Evolutionary conservation across 2,329 filamentous ascomycete genomes (phyloP).

Genomic region (Exophiala viscosa): DNA sequence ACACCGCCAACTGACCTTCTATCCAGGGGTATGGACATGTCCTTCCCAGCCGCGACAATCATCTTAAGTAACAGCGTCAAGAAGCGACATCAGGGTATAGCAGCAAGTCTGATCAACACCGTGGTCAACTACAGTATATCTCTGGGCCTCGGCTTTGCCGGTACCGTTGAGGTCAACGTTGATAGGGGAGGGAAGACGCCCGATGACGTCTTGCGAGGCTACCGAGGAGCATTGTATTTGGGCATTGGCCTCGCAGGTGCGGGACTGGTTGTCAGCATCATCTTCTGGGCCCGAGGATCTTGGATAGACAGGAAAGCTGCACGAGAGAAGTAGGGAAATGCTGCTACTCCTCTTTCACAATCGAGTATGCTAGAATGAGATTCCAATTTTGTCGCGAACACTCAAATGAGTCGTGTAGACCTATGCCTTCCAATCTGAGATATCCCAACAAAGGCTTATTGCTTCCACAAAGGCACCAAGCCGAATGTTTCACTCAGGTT

Average conservation of each 20-base stretch:
- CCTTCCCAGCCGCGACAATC: slow-evolving; percentile 40
- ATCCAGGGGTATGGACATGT: slow-evolving; percentile 41
- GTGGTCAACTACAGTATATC: slow-evolving; percentile 44
- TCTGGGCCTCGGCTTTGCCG: slow-evolving; percentile 42
- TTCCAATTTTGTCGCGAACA: no score
- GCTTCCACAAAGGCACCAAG: no score
- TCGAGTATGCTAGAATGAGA: background rate
- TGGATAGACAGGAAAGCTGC: background rate
- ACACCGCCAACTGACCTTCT: slow-evolving; percentile 20
- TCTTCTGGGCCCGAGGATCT: slow-evolving; percentile 1
- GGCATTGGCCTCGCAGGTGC: slow-evolving; percentile 37
- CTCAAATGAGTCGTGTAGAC: no score
- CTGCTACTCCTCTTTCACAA: background rate
- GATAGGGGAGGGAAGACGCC: slow-evolving; percentile 31
- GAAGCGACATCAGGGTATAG: slow-evolving; percentile 41
- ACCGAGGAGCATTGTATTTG: slow-evolving; percentile 38
- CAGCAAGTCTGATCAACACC: slow-evolving; percentile 37
- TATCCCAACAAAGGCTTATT: no score
- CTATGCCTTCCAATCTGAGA: no score
- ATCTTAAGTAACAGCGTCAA: slow-evolving; percentile 38
- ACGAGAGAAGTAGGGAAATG: background rate
- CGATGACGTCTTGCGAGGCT: slow-evolving; percentile 34
- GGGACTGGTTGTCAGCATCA: slow-evolving; percentile 14
- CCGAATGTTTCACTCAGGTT: no score
- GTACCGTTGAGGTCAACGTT: slow-evolving; percentile 40